Percentiles rank a stretch among this genome's conserved stretches.
Conservation (phyloP, 2,329 filamentous ascomycete species). For the Claviceps sp. region DNA sequence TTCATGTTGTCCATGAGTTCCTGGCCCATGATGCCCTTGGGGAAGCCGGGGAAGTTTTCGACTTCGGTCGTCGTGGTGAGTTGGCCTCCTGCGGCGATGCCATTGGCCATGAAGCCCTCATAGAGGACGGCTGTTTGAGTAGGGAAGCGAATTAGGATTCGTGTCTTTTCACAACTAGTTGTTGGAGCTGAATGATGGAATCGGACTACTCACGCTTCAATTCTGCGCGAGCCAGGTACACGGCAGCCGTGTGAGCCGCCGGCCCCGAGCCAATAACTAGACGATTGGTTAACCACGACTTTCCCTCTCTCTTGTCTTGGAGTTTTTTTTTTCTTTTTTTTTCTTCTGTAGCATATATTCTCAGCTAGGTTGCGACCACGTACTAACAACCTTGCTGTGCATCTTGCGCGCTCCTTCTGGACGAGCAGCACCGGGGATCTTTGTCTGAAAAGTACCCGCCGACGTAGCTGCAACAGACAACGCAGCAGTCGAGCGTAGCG, state of each 20-base stretch:
- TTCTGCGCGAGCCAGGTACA: conserved; percentile 91
- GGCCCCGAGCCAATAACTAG: conserved; percentile 83
- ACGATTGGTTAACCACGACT: not conserved
- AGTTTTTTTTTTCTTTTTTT: not conserved
- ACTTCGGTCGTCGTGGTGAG: conserved; percentile 96
- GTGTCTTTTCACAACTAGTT: too few relatives aligned
- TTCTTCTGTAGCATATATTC: not conserved
- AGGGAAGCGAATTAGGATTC: not conserved
- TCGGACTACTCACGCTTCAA: conserved; percentile 52
- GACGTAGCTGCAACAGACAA: conserved; percentile 60
- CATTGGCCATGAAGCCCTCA: conserved; percentile 95
- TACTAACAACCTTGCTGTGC: conserved; percentile 87
- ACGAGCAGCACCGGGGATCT: not conserved
- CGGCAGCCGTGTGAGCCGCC: conserved; percentile 90
- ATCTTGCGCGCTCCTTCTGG: conserved; percentile 43
- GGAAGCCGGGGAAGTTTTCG: conserved; percentile 96
- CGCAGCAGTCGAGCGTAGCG: conserved; percentile 62
- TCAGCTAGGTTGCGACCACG: conserved; percentile 22
- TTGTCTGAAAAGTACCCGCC: conserved; percentile 35
- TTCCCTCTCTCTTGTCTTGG: not conserved
- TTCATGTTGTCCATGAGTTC: conserved; percentile 96
- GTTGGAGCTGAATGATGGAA: too few relatives aligned
- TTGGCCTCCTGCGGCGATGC: conserved; percentile 90
- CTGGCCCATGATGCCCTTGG: conserved; percentile 70
- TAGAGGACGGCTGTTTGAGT: conserved; percentile 60